Conservation (phyloP, 2,329 filamentous ascomycete species). For the Ciborinia camelliae region DNA sequence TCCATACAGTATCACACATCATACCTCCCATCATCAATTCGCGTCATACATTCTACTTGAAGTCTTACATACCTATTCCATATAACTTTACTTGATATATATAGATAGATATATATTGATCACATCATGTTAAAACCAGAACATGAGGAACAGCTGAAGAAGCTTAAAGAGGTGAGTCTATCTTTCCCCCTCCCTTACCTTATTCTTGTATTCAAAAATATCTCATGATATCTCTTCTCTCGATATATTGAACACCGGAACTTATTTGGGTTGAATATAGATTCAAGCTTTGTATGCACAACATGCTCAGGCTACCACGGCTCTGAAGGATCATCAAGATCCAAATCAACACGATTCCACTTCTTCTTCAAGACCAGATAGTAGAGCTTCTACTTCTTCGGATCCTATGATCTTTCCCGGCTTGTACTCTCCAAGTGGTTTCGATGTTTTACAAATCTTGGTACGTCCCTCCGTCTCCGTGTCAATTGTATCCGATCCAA, state of each 20-base stretch:
- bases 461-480: conserved; percentile 41
- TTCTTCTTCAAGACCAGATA: neutral
- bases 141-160: conserved; percentile 22
- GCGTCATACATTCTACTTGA: no score
- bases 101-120: neutral
- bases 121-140: conserved; percentile 19
- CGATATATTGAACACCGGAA: neutral
- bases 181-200: neutral
- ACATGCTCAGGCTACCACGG: neutral
- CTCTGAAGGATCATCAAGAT: neutral
- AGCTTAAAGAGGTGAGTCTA: conserved; percentile 25
- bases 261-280: neutral
- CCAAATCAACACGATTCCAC: neutral
- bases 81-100: no score
- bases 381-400: conserved; percentile 1
- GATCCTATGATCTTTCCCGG: conserved; percentile 55
- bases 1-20: no score
- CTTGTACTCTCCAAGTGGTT: conserved; percentile 53
- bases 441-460: conserved; percentile 55
- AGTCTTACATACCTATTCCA: neutral
- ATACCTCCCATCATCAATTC: neutral
- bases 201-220: no score
- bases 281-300: conserved; percentile 8
- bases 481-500: no score
- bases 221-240: neutral